Base-by-base conservation (phyloP, 805 yeast species). In the Teunomyces funiuensis region DNA sequence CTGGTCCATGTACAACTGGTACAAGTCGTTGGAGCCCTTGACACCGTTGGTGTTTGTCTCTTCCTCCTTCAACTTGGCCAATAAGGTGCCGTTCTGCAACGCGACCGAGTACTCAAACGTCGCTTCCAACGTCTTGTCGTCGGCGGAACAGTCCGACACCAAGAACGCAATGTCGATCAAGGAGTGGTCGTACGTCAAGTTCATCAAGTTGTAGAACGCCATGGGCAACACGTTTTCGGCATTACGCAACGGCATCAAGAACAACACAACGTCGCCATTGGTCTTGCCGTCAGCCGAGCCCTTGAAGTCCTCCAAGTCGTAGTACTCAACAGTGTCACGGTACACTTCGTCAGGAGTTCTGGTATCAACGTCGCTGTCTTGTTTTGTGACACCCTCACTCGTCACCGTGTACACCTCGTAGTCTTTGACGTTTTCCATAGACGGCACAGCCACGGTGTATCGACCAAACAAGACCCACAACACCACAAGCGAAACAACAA, bases 171-270 rank as follows among this genome's bases (percentile, higher is more conserved):
- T 70, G 63, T 88, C 96, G 40, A 88, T 83, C 47, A 86, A 65
- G 17, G 77, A 74, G 58, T 88, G 96, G 41, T 86, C 88, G 58
- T 88, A 88, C 1, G 95, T 86, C 63, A 88, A 68, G 60, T 88
- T 87, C 91, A 85, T 85, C 63, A 88, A 66, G 63, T 88, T 86
- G 54, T 83, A 82, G 66, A 88, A 87, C 74, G 89, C 88, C 70
- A 87, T 70, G 9, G 93, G 89, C 46, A 88, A 65, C 15, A 85
- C 90, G 20, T 75, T 70, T 52, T 79, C 85, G 0, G 96, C 95
- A 54, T 88, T 83, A 61, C 95, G 71, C 46, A 88, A 65, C 7
- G 96, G 96, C 55, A 88, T 76, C 46, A 83, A 71, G 39, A 88
- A 64, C 42, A 88, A 65, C 10, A 88, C 80, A 36, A 80, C 76